A percentile compares a stretch with the other conserved stretches of the same genome.
Conservation (phyloP, 2,329 filamentous ascomycete genomes). For the Ascochyta viciae-villosae region DNA sequence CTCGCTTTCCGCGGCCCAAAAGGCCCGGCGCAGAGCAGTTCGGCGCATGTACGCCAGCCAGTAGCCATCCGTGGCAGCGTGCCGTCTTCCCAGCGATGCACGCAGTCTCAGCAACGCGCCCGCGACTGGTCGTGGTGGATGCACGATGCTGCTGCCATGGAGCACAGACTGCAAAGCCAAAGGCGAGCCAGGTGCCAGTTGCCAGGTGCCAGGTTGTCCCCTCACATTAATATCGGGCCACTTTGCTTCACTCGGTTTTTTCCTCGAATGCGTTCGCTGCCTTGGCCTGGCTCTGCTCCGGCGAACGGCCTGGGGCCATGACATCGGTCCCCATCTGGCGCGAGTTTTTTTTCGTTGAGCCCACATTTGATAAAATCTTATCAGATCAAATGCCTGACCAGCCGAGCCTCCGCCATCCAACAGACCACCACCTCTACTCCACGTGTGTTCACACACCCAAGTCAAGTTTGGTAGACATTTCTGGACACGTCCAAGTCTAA, state of each 20-base stretch:
- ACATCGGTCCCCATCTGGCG: conserved; percentile 12
- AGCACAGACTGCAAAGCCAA: conserved; percentile 21
- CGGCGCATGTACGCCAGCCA: background rate
- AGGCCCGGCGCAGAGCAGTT: background rate
- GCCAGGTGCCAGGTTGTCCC: conserved; percentile 23
- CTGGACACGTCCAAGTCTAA: background rate
- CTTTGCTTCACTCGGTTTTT: conserved; percentile 15
- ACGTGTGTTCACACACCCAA: background rate
- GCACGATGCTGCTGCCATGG: background rate
- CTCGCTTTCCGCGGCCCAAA: conserved; percentile 7
- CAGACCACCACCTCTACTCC: background rate
- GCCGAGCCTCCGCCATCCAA: conserved; percentile 2
- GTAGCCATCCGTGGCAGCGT: background rate
- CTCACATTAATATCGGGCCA: conserved; percentile 35
- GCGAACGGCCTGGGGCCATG: conserved; percentile 12
- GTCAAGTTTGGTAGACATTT: background rate
- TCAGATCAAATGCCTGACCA: background rate
- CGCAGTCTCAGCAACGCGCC: background rate
- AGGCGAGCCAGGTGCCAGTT: background rate
- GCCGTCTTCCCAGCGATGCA: background rate
- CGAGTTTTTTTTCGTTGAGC: conserved; percentile 5
- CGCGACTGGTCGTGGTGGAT: background rate
- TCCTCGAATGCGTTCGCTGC: conserved; percentile 3
- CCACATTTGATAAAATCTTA: conserved; percentile 12
- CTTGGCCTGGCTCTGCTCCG: conserved; percentile 5